A percentile compares a stretch with the other conserved stretches of the same genome.
Conservation (phyloP, 148 eudicot genomes). For the Cornus kousa region DNA sequence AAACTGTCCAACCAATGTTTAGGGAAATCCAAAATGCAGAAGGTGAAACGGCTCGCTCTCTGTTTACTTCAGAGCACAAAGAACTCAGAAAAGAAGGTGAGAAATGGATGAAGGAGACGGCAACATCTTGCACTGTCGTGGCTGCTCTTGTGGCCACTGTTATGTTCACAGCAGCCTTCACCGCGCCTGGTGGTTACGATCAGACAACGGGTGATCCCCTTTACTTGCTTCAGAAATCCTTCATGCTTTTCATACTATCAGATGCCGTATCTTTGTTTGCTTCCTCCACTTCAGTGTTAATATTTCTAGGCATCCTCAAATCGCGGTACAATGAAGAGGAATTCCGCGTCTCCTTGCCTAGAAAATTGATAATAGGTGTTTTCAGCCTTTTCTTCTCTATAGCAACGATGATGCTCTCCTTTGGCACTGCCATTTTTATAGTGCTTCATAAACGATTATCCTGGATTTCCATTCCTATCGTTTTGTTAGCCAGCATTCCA, state of each 20-base stretch:
- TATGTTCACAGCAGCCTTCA: constrained; percentile 11
- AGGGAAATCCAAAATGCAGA: neutral
- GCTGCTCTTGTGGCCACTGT: constrained; percentile 6
- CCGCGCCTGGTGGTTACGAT: constrained; percentile 6
- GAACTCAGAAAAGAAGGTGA: neutral
- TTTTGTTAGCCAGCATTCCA: neutral
- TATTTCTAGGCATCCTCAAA: constrained; percentile 9
- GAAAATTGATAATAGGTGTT: constrained; percentile 6
- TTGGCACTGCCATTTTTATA: constrained; percentile 7
- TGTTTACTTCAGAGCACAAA: constrained; percentile 1
- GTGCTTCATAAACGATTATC: neutral
- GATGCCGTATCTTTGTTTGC: constrained; percentile 10
- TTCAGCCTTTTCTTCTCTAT: constrained; percentile 9
- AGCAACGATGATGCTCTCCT: constrained; percentile 12
- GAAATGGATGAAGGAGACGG: constrained; percentile 3
- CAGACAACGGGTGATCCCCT: neutral
- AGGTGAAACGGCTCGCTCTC: neutral
- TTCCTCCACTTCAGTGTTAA: constrained; percentile 6
- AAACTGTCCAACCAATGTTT: constrained; percentile 2
- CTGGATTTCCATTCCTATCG: constrained; percentile 7
- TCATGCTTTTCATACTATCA: constrained; percentile 3
- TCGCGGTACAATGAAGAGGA: constrained; percentile 1
- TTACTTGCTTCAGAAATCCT: neutral
- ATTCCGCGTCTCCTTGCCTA: constrained; percentile 6
- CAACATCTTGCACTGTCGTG: constrained; percentile 5